Evolutionary conservation across 108 stramenopile species (phyloP).

Genomic region (Pseudonitzschia delicatissima): DNA sequence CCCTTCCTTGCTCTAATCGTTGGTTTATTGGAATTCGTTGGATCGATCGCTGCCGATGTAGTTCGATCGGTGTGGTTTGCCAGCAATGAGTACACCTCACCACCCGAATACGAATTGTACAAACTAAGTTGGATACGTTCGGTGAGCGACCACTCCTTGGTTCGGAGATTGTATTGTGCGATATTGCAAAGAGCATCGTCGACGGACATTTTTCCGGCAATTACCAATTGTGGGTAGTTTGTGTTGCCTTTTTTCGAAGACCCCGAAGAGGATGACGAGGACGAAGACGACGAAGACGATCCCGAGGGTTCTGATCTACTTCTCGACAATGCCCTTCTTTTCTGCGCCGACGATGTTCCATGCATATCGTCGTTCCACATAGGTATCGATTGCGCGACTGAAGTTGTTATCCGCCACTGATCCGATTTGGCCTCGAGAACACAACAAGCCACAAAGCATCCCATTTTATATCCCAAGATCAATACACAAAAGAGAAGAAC

Average conservation of each 20-base stretch:
- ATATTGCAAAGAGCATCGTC: conserved; percentile 81
- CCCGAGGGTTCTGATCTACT: not conserved
- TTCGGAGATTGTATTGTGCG: conserved; percentile 69
- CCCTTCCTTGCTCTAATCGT: not conserved
- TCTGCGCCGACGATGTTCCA: not conserved
- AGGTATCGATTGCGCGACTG: not conserved
- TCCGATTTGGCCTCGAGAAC: not conserved
- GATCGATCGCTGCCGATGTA: not conserved
- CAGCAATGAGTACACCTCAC: conserved; percentile 79
- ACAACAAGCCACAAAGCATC: too few species aligned
- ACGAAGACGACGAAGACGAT: not conserved
- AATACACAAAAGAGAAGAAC: too few species aligned
- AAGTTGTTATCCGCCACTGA: not conserved
- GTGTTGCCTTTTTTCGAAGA: not conserved
- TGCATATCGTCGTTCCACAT: not conserved
- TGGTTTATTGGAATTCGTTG: not conserved
- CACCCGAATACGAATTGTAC: conserved; percentile 86
- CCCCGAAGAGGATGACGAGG: not conserved
- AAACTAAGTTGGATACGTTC: conserved; percentile 79
- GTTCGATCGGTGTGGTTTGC: conserved; percentile 63
- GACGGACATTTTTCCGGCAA: conserved; percentile 85
- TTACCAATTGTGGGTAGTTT: conserved; percentile 59
- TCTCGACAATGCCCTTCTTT: not conserved
- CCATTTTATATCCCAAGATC: too few species aligned
- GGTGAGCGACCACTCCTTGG: conserved; percentile 66